Evolutionary conservation across 2,329 filamentous ascomycete genomes (phyloP).

Genomic region (Alternaria metachromatica): DNA sequence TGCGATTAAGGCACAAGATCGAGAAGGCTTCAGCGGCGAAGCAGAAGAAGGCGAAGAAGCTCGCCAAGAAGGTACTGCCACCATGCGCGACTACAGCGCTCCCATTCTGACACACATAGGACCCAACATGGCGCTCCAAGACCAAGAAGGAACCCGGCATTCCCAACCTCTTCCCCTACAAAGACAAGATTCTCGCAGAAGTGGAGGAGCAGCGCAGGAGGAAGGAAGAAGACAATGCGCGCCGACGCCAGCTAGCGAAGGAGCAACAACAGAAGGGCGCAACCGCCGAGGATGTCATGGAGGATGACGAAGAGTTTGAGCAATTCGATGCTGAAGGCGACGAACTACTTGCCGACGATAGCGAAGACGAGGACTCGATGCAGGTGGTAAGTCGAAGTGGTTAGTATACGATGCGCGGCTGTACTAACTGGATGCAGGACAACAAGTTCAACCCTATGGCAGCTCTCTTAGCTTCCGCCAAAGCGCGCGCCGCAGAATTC

Average conservation of each 20-base stretch:
- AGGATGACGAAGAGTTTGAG: constrained; percentile 46
- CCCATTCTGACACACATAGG: constrained; percentile 57
- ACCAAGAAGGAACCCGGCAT: constrained; percentile 98
- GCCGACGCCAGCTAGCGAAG: constrained; percentile 72
- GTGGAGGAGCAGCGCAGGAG: constrained; percentile 85
- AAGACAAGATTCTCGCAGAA: constrained; percentile 91
- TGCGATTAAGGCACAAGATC: constrained; percentile 93
- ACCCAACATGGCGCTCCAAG: constrained; percentile 94
- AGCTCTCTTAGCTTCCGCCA: constrained; percentile 84
- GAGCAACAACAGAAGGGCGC: constrained; percentile 50
- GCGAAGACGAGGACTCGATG: constrained; percentile 63
- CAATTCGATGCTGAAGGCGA: constrained; percentile 60
- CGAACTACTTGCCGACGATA: constrained; percentile 54
- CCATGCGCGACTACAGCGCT: not conserved
- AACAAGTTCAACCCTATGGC: constrained; percentile 86
- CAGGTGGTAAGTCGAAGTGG: constrained; percentile 54
- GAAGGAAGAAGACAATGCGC: constrained; percentile 77
- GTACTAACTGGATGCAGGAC: constrained; percentile 52
- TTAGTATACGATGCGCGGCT: not conserved
- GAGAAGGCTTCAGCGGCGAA: constrained; percentile 90
- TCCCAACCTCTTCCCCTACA: constrained; percentile 96
- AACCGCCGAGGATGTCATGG: constrained; percentile 44
- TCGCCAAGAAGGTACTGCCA: constrained; percentile 74
- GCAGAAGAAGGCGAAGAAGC: constrained; percentile 87
- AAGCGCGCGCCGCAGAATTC: constrained; percentile 77